Evolutionary conservation across 495 filamentous ascomycete genomes (phyloP).

Genomic region (Bacidia gigantensis): DNA sequence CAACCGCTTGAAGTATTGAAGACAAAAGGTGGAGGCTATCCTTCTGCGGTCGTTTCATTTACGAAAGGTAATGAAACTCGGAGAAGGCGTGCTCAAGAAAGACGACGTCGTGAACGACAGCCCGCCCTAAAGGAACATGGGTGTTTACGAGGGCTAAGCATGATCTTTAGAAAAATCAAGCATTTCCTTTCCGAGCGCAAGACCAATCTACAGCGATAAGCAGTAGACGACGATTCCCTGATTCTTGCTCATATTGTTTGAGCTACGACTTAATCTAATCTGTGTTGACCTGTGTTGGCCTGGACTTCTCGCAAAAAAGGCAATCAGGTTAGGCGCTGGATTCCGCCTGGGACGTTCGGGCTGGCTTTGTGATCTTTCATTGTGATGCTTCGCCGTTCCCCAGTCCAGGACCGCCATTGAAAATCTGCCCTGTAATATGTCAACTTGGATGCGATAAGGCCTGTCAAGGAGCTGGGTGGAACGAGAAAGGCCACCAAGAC

Average conservation of each 20-base stretch:
- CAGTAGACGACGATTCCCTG: slow-evolving; percentile 1
- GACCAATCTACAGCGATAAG: slow-evolving; percentile 2
- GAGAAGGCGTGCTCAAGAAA: slow-evolving; percentile 3
- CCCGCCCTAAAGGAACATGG: not conserved
- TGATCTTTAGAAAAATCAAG: slow-evolving; percentile 3
- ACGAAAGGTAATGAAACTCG: slow-evolving; percentile 1
- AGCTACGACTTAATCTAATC: slow-evolving; percentile 1
- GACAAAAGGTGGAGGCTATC: slow-evolving; percentile 1
- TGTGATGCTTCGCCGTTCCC: not conserved
- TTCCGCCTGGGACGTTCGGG: not conserved
- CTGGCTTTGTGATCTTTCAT: slow-evolving; percentile 4
- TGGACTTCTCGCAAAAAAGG: slow-evolving; percentile 1
- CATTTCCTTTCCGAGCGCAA: slow-evolving; percentile 2
- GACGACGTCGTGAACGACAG: slow-evolving; percentile 2
- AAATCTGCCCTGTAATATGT: slow-evolving; percentile 10
- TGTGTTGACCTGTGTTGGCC: slow-evolving; percentile 1
- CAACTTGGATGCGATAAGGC: slow-evolving; percentile 16
- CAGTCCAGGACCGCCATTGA: slow-evolving; percentile 7
- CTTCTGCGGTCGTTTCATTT: not conserved
- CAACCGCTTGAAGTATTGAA: slow-evolving; percentile 4
- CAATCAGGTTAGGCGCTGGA: slow-evolving; percentile 1
- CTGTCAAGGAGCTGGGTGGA: slow-evolving; percentile 24
- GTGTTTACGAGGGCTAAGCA: slow-evolving; percentile 2
- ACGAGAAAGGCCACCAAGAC: slow-evolving; percentile 24
- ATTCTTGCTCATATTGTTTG: slow-evolving; percentile 3